Base-by-base conservation (phyloP, 306 rosid genomes). In the Gleditsia sinensis region DNA sequence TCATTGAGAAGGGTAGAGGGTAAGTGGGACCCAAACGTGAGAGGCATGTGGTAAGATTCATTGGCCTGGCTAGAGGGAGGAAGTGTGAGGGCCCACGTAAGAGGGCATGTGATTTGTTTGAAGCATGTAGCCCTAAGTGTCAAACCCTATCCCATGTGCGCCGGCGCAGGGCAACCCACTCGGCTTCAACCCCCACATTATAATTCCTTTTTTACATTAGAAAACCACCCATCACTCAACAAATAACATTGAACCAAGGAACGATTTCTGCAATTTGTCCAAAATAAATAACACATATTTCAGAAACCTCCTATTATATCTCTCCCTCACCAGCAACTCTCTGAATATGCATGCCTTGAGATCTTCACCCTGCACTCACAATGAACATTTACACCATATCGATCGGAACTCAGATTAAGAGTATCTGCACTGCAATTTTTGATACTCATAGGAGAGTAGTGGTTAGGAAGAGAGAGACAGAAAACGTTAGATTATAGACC, bases 61-160 rank as follows among this genome's bases (percentile, higher is more conserved):
- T 78, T 77, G 65, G 33, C n/a, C n/a, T n/a, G n/a, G n/a, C n/a
- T n/a, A n/a, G n/a, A n/a, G n/a, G n/a, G n/a, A n/a, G 32, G 3
- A 25, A 24, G 59, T 25, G 61, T 17, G 70, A 64, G 90, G 90
- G 33, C 79, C 93, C 87, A 83, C 64, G 0, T 25, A 75, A 59
- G 63, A 69, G 66, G 54, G 62, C 98, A 92, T 87, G 96, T 92
- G 98, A 87, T 73, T 68, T 92, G 97, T 82, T 85, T 87, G 84
- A 32, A 21, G 40, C 75, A 75, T 86, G 88, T 79, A 61, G 5
- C 74, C 92, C 85, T 60, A 65, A 45, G 63, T 74, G 80, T 82
- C 87, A 82, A 90, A 90, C 91, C 90, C 94, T 75, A 77, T 80
- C 78, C 98, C 98, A 90, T 90, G 96, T 86, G 98, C 96, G 90